Evolutionary conservation across 1,284 basidiomycete species (phyloP).

Genomic region (Moniliophthora roreri): DNA sequence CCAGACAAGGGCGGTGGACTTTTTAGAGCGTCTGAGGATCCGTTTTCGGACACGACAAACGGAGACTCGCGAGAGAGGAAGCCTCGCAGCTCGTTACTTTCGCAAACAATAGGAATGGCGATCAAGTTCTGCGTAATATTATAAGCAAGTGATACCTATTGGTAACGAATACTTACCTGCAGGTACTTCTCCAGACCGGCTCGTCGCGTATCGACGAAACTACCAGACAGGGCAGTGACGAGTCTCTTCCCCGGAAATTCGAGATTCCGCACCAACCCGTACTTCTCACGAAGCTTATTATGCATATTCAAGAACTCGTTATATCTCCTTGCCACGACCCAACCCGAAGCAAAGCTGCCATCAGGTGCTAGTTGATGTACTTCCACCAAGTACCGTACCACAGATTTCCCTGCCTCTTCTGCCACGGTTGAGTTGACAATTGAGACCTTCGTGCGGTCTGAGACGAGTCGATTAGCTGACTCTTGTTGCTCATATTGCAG

Average conservation of each 20-base stretch:
- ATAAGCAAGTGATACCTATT: conserved; percentile 2
- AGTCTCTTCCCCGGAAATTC: conserved; percentile 93
- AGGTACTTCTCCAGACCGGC: conserved; percentile 85
- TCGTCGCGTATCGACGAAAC: conserved; percentile 82
- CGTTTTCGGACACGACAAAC: conserved; percentile 58
- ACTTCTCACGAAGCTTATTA: conserved; percentile 77
- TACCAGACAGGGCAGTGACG: conserved; percentile 78
- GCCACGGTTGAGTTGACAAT: conserved; percentile 78
- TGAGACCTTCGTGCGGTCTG: conserved; percentile 74
- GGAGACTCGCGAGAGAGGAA: conserved; percentile 89
- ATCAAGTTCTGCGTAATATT: conserved; percentile 62
- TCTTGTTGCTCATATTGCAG: conserved; percentile 91
- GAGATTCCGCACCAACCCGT: conserved; percentile 62
- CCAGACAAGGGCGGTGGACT: conserved; percentile 55
- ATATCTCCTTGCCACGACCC: conserved; percentile 91
- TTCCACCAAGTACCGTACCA: conserved; percentile 92
- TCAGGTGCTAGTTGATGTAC: conserved; percentile 83
- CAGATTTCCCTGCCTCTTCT: conserved; percentile 84
- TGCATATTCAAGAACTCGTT: conserved; percentile 94
- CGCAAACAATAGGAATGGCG: conserved; percentile 73
- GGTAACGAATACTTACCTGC: conserved; percentile 65
- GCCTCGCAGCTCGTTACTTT: conserved; percentile 77
- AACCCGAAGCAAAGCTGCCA: conserved; percentile 76
- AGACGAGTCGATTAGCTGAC: conserved; percentile 78
- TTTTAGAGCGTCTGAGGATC: conserved; percentile 36